Evolutionary conservation across 1,139 yeast genomes (phyloP), one percentile per base, ranked within the genome.

Genomic region (Spencermartinsiella ligniputridi): DNA sequence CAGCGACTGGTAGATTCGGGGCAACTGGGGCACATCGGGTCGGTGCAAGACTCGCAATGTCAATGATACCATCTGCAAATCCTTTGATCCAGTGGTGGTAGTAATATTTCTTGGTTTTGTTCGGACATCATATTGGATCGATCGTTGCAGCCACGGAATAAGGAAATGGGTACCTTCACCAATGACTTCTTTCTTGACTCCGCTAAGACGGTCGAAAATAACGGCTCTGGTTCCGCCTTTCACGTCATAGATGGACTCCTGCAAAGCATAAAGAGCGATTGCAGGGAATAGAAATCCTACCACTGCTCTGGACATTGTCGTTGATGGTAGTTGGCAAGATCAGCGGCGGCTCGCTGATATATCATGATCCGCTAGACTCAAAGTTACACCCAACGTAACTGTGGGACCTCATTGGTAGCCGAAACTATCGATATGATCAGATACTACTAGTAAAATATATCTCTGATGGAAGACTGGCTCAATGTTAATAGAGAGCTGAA

Each of bases 161-260:
- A 90, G 72, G 66, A 92, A 92, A 67, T 92, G 97, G 29, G 97
- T 87, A 47, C 99, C 99, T 70, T 92, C 99, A 24, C 97, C 97
- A 52, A 89, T 74, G 21, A 92, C 97, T 12, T 71, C 71, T 57
- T 80, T 82, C 66, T 87, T 84, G 45, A 92, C 96, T 71, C 99
- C 99, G 44, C 76, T 70, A 50, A 92, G 69, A 59, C 99, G 77
- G 70, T 92, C 98, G 61, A 94, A 92, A 53, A 92, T 86, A 46
- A 92, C 96, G 18, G 97, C 98, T 61, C 98, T 76, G 52, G 87
- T 79, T 45, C 98, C 98, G 46, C 98, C 98, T 60, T 84, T 83
- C 36, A 92, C 98, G 62, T 92, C 98, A 64, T 89, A 92, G 47
- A 61, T 52, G 33, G 64, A 57, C 48, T 57, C 57, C 49, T 61